phyloP scores from a whole-genome alignment of 176 grass and related monocot species.

The Hyparrhenia diplandra region DNA sequence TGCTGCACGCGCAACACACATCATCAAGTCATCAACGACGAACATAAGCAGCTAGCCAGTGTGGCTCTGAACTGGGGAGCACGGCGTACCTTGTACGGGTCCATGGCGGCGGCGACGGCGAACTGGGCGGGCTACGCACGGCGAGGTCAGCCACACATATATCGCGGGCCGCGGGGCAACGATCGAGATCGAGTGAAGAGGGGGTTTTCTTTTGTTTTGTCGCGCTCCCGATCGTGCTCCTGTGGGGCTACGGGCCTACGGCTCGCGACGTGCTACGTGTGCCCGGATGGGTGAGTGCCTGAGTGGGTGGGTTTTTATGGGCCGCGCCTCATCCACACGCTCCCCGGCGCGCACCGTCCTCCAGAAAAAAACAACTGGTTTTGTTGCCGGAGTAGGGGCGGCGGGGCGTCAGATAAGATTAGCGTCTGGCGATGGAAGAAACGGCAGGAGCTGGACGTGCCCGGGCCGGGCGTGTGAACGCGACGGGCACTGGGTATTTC shows the following conservation, averaged over 20 bases:
- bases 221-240: background rate
- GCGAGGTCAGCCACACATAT: constrained; percentile 15
- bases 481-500: background rate
- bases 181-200: too few species aligned
- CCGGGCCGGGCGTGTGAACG: constrained; percentile 18
- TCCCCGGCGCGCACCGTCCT: constrained; percentile 26
- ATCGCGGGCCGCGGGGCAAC: background rate
- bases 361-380: constrained; percentile 2
- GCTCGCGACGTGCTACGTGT: background rate
- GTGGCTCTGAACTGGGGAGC: background rate
- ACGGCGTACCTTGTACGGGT: constrained; percentile 77
- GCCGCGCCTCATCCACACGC: constrained; percentile 36
- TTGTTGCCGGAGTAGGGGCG: background rate
- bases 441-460: background rate
- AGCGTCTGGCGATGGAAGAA: background rate
- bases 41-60: background rate
- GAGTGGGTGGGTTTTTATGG: background rate
- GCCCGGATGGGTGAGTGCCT: background rate
- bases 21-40: background rate
- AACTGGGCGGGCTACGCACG: background rate
- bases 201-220: background rate
- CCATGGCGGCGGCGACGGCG: constrained; percentile 40
- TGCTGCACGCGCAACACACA: constrained; percentile 48
- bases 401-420: background rate
- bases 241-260: background rate